Evolutionary conservation across 352 stramenopile genomes (phyloP), one percentile per base, ranked within the genome.

Genomic region (Globisporangium splendens): DNA sequence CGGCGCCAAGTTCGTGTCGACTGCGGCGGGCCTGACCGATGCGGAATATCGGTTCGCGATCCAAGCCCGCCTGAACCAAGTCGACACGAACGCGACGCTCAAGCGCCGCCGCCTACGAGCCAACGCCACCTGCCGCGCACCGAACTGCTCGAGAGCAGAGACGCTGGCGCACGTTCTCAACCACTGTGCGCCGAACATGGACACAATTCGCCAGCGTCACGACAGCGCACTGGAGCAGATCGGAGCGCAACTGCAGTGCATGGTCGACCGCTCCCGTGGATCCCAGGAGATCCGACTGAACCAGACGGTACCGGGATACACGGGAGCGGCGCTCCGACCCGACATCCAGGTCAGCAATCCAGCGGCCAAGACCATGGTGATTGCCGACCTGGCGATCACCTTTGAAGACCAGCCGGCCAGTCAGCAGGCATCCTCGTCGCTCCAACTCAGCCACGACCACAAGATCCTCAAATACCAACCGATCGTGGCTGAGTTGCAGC

Each of bases 81-180:
- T 59, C 3, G 31, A 53, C 28, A 65, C 59, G 28, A 44, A 42
- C 15, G 24, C 59, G 12, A 51, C 59, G 3, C 50, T 65, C 17
- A 65, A 65, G 59, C 50, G 51, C 13, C 24, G 21, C 10, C 46
- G 44, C 15, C 50, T 33, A 14, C 43, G 46, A 3, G 5, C 28
- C 42, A 58, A 48, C 0, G 35, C 28, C 3, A 22, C 15, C 8
- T 65, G 59, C 44, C 50, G 59, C 35, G 39, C 49, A 3, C 14
- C 28, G n/a, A 44, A 44, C 35, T 54, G 31, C 41, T 50, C 21
- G 7, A 17, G 20, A 4, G 10, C 56, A 20, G 59, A 60, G 46
- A 60, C 51, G 11, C 50, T 59, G 41, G 41, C 50, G 38, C 59
- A 65, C 44, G 46, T 60, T 0, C 59, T 60, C 42, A 59, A 48